Percentiles rank a stretch among this genome's conserved stretches.
Evolutionary conservation across 805 yeast species (phyloP).

Genomic region (Candida tallmaniae): DNA sequence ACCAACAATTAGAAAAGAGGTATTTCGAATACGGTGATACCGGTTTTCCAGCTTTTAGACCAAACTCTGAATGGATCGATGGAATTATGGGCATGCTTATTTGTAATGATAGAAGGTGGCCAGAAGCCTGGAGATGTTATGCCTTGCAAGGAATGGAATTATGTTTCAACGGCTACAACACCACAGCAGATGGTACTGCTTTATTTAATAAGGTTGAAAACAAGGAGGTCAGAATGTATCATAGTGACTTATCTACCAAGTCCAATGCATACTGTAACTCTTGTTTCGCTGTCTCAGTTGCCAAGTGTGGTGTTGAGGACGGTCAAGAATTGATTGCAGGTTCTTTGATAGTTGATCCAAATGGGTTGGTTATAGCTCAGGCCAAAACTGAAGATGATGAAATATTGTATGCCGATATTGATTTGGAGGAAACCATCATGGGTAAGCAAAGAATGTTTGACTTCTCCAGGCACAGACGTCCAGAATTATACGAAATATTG

Average conservation of each 20-base stretch:
- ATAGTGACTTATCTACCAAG: constrained; percentile 29
- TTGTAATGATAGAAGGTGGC: constrained; percentile 41
- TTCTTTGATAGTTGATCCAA: constrained; percentile 32
- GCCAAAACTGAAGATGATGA: constrained; percentile 21
- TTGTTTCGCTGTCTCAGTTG: constrained; percentile 29
- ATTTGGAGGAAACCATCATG: constrained; percentile 29
- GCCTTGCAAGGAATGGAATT: constrained; percentile 38
- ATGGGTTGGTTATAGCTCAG: constrained; percentile 28
- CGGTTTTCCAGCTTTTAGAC: constrained; percentile 31
- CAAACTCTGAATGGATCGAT: constrained; percentile 32
- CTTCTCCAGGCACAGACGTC: constrained; percentile 33
- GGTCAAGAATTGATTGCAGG: constrained; percentile 32
- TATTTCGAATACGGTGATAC: constrained; percentile 34
- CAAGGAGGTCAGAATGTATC: constrained; percentile 24
- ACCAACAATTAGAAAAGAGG: constrained; percentile 36
- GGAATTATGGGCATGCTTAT: constrained; percentile 34
- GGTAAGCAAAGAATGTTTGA: constrained; percentile 34
- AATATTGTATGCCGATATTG: constrained; percentile 22
- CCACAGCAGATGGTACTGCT: constrained; percentile 30
- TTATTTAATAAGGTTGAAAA: constrained; percentile 17
- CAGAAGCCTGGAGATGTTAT: constrained; percentile 37
- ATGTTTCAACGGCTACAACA: constrained; percentile 33
- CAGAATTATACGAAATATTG: constrained; percentile 11
- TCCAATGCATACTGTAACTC: constrained; percentile 32
- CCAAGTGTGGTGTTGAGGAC: constrained; percentile 33